Conservation (phyloP, 805 yeast species). For the Candida chilensis region DNA sequence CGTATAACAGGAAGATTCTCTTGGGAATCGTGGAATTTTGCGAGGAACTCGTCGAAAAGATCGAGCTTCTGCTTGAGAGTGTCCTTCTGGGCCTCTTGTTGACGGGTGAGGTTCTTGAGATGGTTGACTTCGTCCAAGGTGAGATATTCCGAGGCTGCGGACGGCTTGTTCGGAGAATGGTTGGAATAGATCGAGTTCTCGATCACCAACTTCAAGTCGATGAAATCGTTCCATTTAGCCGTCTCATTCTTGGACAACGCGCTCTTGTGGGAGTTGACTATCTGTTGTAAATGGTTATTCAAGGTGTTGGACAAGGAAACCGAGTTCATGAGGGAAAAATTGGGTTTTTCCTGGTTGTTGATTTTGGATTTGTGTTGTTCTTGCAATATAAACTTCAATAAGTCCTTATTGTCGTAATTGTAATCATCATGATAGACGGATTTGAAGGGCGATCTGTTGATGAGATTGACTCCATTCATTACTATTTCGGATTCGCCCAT, state of each 20-base stretch:
- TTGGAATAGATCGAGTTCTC: slow-evolving; percentile 32
- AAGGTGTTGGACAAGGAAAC: slow-evolving; percentile 18
- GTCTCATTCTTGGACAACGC: background rate
- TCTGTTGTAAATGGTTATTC: slow-evolving; percentile 21
- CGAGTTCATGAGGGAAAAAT: slow-evolving; percentile 9
- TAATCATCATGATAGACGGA: slow-evolving; percentile 16
- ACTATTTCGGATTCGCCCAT: no score
- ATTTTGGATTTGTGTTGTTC: slow-evolving; percentile 22
- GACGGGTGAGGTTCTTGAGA: no score
- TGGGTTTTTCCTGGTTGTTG: slow-evolving; percentile 5
- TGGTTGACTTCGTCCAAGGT: no score
- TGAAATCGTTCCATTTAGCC: slow-evolving; percentile 12
- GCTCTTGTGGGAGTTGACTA: background rate
- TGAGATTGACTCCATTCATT: background rate
- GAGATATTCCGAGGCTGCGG: no score
- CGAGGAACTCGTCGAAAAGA: no score
- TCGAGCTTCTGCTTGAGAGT: no score
- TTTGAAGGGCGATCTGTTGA: slow-evolving; percentile 9
- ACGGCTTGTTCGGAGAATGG: no score
- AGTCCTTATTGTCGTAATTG: slow-evolving; percentile 27
- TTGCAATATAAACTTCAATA: slow-evolving; percentile 31
- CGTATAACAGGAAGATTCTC: no score
- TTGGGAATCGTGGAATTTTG: no score
- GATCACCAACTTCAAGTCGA: slow-evolving; percentile 28
- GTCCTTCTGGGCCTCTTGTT: no score